phyloP scores from a whole-genome alignment of 2,329 filamentous ascomycete genomes.

The Fusarium sp. region DNA sequence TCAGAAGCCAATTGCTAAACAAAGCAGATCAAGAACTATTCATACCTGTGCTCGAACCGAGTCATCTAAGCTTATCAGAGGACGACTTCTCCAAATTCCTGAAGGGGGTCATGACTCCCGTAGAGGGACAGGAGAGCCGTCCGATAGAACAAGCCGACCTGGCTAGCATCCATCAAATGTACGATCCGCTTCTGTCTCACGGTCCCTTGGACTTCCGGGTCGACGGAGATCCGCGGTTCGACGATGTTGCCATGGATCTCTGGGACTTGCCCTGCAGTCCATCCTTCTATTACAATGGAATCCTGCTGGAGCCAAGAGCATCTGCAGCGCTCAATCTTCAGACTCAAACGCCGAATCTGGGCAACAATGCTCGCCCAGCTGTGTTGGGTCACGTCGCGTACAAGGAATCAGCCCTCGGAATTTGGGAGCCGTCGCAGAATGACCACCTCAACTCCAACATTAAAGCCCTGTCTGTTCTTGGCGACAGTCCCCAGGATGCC shows the following conservation, averaged over 20 bases:
- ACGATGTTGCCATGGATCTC: neutral
- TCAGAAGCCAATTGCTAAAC: neutral
- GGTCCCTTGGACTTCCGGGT: neutral
- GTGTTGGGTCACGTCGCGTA: neutral
- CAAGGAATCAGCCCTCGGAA: neutral
- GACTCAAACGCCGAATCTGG: too few relatives aligned
- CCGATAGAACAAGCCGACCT: neutral
- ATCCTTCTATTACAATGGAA: neutral
- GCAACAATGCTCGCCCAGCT: neutral
- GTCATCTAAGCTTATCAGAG: neutral
- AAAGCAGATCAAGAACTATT: neutral
- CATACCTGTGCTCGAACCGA: neutral
- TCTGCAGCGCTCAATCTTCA: too few relatives aligned
- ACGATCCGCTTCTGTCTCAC: neutral
- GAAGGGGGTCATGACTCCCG: neutral
- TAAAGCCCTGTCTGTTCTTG: neutral
- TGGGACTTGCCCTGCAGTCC: neutral
- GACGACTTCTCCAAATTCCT: neutral
- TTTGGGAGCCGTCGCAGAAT: neutral
- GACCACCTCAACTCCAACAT: neutral
- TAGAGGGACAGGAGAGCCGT: neutral
- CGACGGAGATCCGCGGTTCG: neutral
- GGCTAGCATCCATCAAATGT: neutral
- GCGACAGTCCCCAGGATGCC: neutral
- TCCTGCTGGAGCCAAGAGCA: neutral